phyloP scores from a whole-genome alignment of 345 rosid genomes.

The Excoecaria agallocha region DNA sequence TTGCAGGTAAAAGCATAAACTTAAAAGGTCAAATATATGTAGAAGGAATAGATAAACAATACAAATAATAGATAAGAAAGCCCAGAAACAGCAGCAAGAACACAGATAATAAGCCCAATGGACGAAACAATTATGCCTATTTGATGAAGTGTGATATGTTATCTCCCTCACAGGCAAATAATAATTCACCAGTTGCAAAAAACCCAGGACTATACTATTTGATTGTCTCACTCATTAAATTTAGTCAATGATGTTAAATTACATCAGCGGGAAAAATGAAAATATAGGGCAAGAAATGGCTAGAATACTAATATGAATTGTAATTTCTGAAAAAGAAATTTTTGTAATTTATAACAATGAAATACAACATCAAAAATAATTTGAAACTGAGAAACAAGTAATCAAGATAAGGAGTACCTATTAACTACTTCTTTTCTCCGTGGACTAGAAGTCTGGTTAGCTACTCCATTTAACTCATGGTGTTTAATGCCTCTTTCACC shows the following conservation, averaged over 20 bases:
- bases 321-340: background rate
- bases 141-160: no score
- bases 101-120: no score
- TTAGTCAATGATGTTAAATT: background rate
- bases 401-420: conserved; percentile 31
- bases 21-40: no score
- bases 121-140: no score
- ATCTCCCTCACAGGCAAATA: no score
- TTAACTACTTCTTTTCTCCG: conserved; percentile 41
- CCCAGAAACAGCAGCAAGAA: no score
- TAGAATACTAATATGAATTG: background rate
- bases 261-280: background rate
- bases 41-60: no score
- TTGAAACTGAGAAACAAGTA: background rate
- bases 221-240: background rate
- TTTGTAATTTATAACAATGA: background rate
- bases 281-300: background rate
- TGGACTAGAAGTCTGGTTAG: conserved; percentile 41
- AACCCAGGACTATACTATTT: background rate
- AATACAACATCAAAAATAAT: background rate
- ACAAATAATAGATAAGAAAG: no score
- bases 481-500: conserved; percentile 36
- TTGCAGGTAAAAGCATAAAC: no score
- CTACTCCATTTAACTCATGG: conserved; percentile 33
- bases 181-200: no score